Percentiles rank a stretch among this genome's conserved stretches.
Conservation (phyloP, 768 basidiomycete genomes). For the Leccinum incarnatum region DNA sequence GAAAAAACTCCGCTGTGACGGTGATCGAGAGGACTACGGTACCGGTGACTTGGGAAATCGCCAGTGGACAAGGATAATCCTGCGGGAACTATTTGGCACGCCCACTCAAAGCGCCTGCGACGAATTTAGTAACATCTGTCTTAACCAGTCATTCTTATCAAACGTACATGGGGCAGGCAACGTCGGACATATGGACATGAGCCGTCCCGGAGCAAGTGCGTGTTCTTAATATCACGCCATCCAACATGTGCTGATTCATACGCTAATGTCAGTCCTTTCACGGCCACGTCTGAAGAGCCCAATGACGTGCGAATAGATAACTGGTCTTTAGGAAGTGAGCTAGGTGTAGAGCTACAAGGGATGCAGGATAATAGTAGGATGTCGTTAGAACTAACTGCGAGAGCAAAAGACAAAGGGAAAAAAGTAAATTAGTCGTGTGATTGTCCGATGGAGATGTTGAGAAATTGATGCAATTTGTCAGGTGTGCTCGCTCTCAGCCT, state of each 20-base stretch:
- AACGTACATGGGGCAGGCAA: constrained; percentile 5
- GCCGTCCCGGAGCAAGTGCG: constrained; percentile 3
- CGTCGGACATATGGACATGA: constrained; percentile 11
- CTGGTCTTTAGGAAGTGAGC: constrained; percentile 3
- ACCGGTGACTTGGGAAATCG: constrained; percentile 22
- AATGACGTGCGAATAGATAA: constrained; percentile 12
- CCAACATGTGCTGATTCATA: not conserved
- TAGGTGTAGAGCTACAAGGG: constrained; percentile 10
- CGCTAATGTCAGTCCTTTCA: constrained; percentile 6
- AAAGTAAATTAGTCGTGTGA: not conserved
- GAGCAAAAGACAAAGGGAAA: not conserved
- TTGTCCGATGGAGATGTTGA: not conserved
- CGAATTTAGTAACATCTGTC: constrained; percentile 11
- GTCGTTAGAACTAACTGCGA: not conserved
- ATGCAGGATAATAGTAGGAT: not conserved
- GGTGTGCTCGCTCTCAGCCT: constrained; percentile 18
- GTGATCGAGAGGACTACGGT: constrained; percentile 11
- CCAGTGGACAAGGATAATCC: constrained; percentile 18
- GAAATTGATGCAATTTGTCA: constrained; percentile 8
- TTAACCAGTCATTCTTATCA: not conserved
- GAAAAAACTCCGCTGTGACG: constrained; percentile 9
- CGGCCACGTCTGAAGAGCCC: constrained; percentile 1
- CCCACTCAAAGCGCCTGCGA: constrained; percentile 4
- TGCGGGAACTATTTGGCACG: not conserved
- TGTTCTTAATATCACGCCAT: constrained; percentile 13